These are phyloP conservation scores for Ophiocordyceps sinensis DNA, from an alignment of 2,329 filamentous ascomycete genomes.

Conservation along the genomic window DNA sequence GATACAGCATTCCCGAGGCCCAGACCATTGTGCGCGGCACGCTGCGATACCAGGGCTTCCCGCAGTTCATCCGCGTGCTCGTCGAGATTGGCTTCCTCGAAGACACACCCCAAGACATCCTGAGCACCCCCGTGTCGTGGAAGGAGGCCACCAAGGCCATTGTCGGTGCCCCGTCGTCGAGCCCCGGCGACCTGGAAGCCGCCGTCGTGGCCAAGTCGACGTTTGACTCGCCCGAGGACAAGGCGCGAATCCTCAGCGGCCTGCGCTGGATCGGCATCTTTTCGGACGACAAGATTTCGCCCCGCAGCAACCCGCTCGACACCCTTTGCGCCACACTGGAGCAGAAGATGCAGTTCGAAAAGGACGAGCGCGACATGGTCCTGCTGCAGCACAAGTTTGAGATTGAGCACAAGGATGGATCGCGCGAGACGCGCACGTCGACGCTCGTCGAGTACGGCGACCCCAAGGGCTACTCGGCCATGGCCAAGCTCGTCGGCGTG, in stretches of 20 bases:
- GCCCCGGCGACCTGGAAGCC: constrained; percentile 54
- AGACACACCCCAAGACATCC: constrained; percentile 50
- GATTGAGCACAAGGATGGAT: constrained; percentile 70
- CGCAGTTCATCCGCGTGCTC: constrained; percentile 74
- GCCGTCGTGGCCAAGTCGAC: constrained; percentile 62
- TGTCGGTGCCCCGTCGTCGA: constrained; percentile 50
- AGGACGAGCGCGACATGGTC: constrained; percentile 73
- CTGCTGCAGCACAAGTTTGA: constrained; percentile 71
- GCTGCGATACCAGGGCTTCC: constrained; percentile 78
- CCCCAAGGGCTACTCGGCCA: constrained; percentile 64
- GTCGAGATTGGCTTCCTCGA: constrained; percentile 83
- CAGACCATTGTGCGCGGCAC: constrained; percentile 76
- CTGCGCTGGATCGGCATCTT: constrained; percentile 59
- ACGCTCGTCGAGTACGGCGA: constrained; percentile 76
- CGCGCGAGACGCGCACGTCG: constrained; percentile 60
- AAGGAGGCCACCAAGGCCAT: constrained; percentile 72
- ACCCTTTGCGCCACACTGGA: constrained; percentile 83
- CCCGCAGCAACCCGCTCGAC: constrained; percentile 69
- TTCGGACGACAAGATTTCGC: constrained; percentile 52
- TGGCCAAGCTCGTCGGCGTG: constrained; percentile 71
- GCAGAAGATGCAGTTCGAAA: constrained; percentile 79
- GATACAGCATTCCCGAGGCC: constrained; percentile 84
- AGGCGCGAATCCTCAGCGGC: constrained; percentile 54
- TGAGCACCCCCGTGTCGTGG: constrained; percentile 60
- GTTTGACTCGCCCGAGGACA: constrained; percentile 55